These are phyloP conservation scores for Entonaema liquescens DNA, from an alignment of 495 filamentous ascomycete species.

Conservation along the genomic window DNA sequence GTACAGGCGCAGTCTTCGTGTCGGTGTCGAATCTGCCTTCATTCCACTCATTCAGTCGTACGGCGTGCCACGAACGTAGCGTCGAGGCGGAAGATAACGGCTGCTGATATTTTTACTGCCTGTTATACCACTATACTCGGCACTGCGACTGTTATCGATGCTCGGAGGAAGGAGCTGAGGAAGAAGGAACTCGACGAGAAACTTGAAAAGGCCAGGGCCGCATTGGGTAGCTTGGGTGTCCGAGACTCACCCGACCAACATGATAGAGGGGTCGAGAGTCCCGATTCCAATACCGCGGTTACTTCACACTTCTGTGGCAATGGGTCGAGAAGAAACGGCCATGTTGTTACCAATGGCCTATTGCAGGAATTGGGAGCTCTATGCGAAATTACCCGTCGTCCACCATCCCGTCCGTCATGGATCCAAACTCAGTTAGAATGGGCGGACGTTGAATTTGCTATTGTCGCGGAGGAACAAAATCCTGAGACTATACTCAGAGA, in stretches of 20 bases:
- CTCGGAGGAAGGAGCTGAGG: slow-evolving; percentile 66
- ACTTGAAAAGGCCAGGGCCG: slow-evolving; percentile 59
- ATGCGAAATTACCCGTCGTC: slow-evolving; percentile 26
- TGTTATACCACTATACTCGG: slow-evolving; percentile 77
- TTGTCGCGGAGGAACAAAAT: slow-evolving; percentile 35
- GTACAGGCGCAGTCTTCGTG: slow-evolving; percentile 67
- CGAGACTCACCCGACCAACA: slow-evolving; percentile 34
- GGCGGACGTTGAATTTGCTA: slow-evolving; percentile 31
- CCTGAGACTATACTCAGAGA: slow-evolving; percentile 31
- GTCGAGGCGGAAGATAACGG: slow-evolving; percentile 59
- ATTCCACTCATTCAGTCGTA: slow-evolving; percentile 59
- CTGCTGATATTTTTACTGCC: slow-evolving; percentile 72
- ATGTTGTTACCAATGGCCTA: not conserved
- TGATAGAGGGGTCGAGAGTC: not conserved
- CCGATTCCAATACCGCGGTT: slow-evolving; percentile 4
- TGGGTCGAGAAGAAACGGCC: not conserved
- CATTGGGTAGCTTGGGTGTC: slow-evolving; percentile 43
- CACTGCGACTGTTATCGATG: slow-evolving; percentile 73
- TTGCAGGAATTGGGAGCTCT: slow-evolving; percentile 28
- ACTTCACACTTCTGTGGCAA: not conserved
- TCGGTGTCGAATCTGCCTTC: slow-evolving; percentile 70
- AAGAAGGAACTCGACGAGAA: slow-evolving; percentile 68
- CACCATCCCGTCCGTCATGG: slow-evolving; percentile 22
- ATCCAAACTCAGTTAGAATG: slow-evolving; percentile 40
- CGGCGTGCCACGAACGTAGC: slow-evolving; percentile 64